Evolutionary conservation across 345 rosid genomes (phyloP), one percentile per base, ranked within the genome.

Genomic region (Psidium friedrichsthalianum): DNA sequence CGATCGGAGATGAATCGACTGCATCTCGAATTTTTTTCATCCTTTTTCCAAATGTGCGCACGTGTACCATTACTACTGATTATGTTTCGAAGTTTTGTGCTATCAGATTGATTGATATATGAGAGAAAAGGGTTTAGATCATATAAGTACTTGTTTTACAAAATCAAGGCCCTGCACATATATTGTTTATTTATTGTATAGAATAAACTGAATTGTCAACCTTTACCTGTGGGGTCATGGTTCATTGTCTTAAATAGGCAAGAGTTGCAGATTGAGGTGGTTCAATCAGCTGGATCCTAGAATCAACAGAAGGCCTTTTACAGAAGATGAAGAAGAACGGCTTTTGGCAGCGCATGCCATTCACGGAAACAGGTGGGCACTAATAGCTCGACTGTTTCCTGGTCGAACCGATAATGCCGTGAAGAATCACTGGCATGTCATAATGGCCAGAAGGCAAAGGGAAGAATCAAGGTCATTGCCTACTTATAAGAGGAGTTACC

Each of bases 261-360:
- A 93, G 84, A 93, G 95, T 42, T 93, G 93, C 84, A 91, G 95
- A 86, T 89, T 91, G 88, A 93, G 95, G 61, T 93, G 95, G 95
- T 93, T 86, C 85, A 93, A 93, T 86, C 94, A 93, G 87, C 89
- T 93, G 24, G 95, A 93, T 85, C 93, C 95, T 11, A 89, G 91
- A 54, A 93, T 93, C 92, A 92, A 92, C 47, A 83, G 92, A 69
- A 90, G 88, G 44, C 95, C 93, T 1, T 93, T 93, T 78, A 90
- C 93, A 8, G 93, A 93, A 47, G 93, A 92, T 29, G 95, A 93
- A 88, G 95, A 93, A 84, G 91, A 90, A 32, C 86, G 92, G 83
- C 91, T 93, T 40, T 88, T 93, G 18, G 89, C 90, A 10, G 93
- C 91, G 22, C 95, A 93, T 64, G 76, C 87, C 8, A 82, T 93